Percentiles rank a stretch among this genome's conserved stretches.
phyloP scores from a whole-genome alignment of 129 eudicot genomes.

The Solidago caesia region DNA sequence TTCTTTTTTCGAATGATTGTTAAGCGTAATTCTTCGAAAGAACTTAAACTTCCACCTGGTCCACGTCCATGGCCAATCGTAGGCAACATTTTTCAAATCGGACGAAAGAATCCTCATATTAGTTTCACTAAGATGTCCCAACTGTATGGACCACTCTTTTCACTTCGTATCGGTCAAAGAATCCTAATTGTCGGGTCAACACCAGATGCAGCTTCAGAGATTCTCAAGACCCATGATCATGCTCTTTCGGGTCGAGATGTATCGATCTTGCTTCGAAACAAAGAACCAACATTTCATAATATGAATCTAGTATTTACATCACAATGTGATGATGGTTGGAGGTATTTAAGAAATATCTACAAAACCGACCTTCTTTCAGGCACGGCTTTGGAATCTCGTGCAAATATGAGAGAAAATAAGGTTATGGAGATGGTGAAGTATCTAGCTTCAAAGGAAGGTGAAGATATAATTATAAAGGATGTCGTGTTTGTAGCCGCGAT shows the following conservation, averaged over 20 bases:
- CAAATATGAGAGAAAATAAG: constrained; percentile 13
- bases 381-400: constrained; percentile 31
- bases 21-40: not conserved
- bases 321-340: constrained; percentile 26
- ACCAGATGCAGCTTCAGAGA: constrained; percentile 33
- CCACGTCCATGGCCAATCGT: constrained; percentile 52
- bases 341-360: constrained; percentile 24
- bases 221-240: constrained; percentile 44
- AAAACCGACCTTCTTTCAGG: constrained; percentile 31
- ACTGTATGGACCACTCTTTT: constrained; percentile 39
- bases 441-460: constrained; percentile 28
- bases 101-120: constrained; percentile 22
- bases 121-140: constrained; percentile 33
- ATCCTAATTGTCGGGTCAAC: constrained; percentile 40
- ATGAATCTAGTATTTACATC: constrained; percentile 9
- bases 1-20: not conserved
- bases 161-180: constrained; percentile 28
- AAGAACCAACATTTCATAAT: constrained; percentile 14
- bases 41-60: constrained; percentile 45
- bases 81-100: constrained; percentile 40
- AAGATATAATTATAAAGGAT: constrained; percentile 19
- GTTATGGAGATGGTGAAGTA: constrained; percentile 24
- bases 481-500: constrained; percentile 28
- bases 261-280: constrained; percentile 10
- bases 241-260: constrained; percentile 31